These are phyloP conservation scores for Chrysanthemum makinoi DNA, from an alignment of 129 eudicot genomes.

Conservation along the genomic window DNA sequence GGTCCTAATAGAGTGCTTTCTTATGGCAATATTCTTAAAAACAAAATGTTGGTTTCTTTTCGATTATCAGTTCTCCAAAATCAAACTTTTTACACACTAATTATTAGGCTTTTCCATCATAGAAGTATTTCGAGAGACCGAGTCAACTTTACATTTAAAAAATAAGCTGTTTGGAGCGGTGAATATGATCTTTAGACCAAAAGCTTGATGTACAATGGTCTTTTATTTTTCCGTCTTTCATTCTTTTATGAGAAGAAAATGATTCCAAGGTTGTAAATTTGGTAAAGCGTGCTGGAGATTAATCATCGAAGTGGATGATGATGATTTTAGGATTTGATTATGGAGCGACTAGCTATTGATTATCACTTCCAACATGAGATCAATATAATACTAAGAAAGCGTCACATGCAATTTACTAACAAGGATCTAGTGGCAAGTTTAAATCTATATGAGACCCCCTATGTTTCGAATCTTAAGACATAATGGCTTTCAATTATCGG, in stretches of 20 bases:
- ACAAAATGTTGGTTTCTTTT: too few relatives aligned
- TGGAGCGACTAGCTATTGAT: conserved; percentile 38
- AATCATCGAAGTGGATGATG: neutral
- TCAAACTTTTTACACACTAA: too few relatives aligned
- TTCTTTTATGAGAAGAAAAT: neutral
- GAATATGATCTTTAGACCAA: too few relatives aligned
- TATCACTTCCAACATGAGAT: conserved; percentile 44
- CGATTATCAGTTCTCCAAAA: too few relatives aligned
- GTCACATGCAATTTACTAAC: conserved; percentile 8
- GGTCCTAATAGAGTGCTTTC: too few relatives aligned
- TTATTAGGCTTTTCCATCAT: too few relatives aligned
- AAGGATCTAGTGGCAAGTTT: neutral
- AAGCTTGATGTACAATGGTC: neutral
- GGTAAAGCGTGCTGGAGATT: conserved; percentile 8
- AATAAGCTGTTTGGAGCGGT: too few relatives aligned
- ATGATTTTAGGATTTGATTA: conserved; percentile 9
- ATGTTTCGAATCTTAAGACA: conserved; percentile 54
- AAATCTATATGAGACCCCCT: conserved; percentile 36
- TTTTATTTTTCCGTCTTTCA: neutral
- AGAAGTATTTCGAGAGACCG: too few relatives aligned
- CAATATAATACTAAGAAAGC: conserved; percentile 15
- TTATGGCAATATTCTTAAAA: too few relatives aligned
- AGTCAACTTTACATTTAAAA: too few relatives aligned
- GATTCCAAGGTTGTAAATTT: neutral
- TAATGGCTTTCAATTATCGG: conserved; percentile 35